Base-by-base conservation (phyloP, 352 stramenopile genomes). In the Pythium volutum region DNA sequence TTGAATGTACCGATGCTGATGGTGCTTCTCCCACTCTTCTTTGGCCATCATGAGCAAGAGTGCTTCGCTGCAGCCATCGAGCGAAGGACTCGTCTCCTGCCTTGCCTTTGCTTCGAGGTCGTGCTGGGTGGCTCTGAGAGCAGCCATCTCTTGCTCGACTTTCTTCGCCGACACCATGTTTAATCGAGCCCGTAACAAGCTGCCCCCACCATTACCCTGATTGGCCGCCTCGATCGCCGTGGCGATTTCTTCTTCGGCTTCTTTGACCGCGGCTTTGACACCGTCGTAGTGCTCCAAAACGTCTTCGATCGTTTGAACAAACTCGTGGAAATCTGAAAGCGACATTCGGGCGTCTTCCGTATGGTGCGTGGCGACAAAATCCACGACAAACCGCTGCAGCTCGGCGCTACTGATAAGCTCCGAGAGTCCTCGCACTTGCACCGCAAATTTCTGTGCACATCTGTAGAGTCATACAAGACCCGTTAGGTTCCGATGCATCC, bases 1-100 rank as follows among this genome's bases (percentile, higher is more conserved):
- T 4, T 69, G 73, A 49, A 91, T 87, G 15, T 76, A 76, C 23
- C 79, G 77, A 56, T 91, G 81, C 2, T 89, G 81, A 31, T 91
- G 79, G 11, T 87, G 74, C 43, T 79, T 86, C 59, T 87, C 76
- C 81, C 81, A 91, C 34, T 83, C 66, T 48, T 89, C 76, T 51
- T 77, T 87, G 0, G 59, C 26, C 10, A 62, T 50, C n/a, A 81
- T 48, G 2, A 70, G 47, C 39, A 45, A 67, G 0, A 69, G 27
- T 5, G 27, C 39, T 25, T 63, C 55, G 23, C 67, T 67, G 6
- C 55, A 43, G 3, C 43, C 33, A 7, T 55, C 49, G 29, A 76
- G 74, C 2, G 55, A 60, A 26, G 59, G 49, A 2, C 55, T 46
- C 27, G 49, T 63, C 29, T 75, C 67, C 42, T 42, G 45, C 2